Evolutionary conservation across 2,329 filamentous ascomycete species (phyloP).

Genomic region (Grosmannia serpens): DNA sequence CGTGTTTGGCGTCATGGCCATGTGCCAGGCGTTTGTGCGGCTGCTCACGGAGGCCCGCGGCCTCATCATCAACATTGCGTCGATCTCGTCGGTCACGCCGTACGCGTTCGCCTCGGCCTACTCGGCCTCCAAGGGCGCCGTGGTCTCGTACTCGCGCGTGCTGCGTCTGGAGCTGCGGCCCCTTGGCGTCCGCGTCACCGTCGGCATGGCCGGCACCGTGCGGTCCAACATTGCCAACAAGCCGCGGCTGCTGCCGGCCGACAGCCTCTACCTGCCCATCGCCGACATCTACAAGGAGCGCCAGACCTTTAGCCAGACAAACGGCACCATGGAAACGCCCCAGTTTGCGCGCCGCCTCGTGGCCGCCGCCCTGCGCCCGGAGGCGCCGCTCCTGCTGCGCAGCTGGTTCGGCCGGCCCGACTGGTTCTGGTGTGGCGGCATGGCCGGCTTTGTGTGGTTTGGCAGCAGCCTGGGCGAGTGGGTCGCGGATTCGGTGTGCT

Average conservation of each 20-base stretch:
- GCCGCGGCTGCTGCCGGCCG: slow-evolving; percentile 27
- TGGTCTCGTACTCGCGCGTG: slow-evolving; percentile 40
- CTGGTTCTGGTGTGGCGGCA: slow-evolving; percentile 30
- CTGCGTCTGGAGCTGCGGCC: slow-evolving; percentile 42
- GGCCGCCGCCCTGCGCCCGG: slow-evolving; percentile 25
- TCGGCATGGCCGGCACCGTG: slow-evolving; percentile 43
- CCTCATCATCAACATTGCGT: slow-evolving; percentile 44
- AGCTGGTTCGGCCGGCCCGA: slow-evolving; percentile 28
- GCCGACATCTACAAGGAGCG: slow-evolving; percentile 33
- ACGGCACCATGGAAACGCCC: slow-evolving; percentile 31
- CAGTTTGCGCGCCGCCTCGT: slow-evolving; percentile 33
- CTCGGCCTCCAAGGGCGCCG: slow-evolving; percentile 43
- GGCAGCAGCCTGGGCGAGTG: slow-evolving; percentile 24
- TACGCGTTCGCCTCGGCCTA: slow-evolving; percentile 44
- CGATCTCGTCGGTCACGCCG: slow-evolving; percentile 35
- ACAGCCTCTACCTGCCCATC: slow-evolving; percentile 36
- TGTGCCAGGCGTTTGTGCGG: slow-evolving; percentile 37
- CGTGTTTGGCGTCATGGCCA: slow-evolving; percentile 46
- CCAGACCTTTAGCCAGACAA: slow-evolving; percentile 36
- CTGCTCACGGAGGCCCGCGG: slow-evolving; percentile 38
- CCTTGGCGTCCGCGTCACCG: slow-evolving; percentile 44
- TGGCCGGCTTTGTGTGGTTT: slow-evolving; percentile 19
- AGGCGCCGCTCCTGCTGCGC: slow-evolving; percentile 21
- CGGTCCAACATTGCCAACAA: slow-evolving; percentile 36
- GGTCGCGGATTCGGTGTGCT: slow-evolving; percentile 22